A percentile compares a stretch with the other conserved stretches of the same genome.
phyloP scores from a whole-genome alignment of 192 early-diverging fungal species.

The Coemansia sp. region DNA sequence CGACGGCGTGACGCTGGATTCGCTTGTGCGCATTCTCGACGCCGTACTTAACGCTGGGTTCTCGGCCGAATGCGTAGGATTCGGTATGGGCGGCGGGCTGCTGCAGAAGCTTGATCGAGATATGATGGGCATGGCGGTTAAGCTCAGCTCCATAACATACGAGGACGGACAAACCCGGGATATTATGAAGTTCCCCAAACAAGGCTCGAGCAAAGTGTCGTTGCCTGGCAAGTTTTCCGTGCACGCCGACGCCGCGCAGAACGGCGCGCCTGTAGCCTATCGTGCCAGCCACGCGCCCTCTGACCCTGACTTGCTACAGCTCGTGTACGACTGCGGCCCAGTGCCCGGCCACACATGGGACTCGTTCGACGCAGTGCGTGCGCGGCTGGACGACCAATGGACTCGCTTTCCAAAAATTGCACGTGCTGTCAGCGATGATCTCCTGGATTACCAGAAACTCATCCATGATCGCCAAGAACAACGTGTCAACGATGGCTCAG shows the following conservation, averaged over 20 bases:
- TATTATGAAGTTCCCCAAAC: conserved; percentile 87
- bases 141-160: conserved; percentile 70
- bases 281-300: conserved; percentile 15
- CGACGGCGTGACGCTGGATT: conserved; percentile 67
- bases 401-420: conserved; percentile 38
- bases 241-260: conserved; percentile 19
- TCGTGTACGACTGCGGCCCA: conserved; percentile 66
- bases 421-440: conserved; percentile 39
- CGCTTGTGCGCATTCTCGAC: conserved; percentile 58
- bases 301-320: conserved; percentile 49
- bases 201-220: conserved; percentile 68
- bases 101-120: conserved; percentile 87
- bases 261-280: conserved; percentile 38
- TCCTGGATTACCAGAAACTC: conserved; percentile 26
- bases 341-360: conserved; percentile 53
- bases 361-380: conserved; percentile 59
- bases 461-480: conserved; percentile 19
- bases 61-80: conserved; percentile 70
- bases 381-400: conserved; percentile 63
- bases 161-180: conserved; percentile 64
- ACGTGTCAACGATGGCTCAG: conserved; percentile 17
- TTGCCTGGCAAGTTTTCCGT: conserved; percentile 66
- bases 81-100: conserved; percentile 88
- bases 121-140: conserved; percentile 83
- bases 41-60: conserved; percentile 63